These are phyloP conservation scores for Leccinum huronense DNA, from an alignment of 1,284 basidiomycete genomes.

Conservation along the genomic window DNA sequence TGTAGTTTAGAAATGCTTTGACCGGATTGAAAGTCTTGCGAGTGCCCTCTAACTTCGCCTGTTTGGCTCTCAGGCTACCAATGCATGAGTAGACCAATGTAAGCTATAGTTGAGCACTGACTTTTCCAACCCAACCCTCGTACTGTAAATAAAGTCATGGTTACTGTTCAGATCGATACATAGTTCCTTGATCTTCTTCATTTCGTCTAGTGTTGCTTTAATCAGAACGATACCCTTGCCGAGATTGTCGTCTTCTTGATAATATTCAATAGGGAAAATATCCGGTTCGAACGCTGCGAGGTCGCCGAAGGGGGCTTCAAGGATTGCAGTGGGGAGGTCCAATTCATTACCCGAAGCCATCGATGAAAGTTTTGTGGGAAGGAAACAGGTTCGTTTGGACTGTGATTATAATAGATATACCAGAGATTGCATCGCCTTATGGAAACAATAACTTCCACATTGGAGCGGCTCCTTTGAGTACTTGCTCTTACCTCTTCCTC, in stretches of 20 bases:
- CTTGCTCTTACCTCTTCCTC: too few species aligned
- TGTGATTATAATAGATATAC: too few species aligned
- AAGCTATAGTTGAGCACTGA: background rate
- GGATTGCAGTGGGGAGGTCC: too few species aligned
- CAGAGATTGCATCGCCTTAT: conserved; percentile 8
- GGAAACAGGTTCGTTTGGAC: too few species aligned
- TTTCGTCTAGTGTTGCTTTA: conserved; percentile 15
- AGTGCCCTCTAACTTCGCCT: background rate
- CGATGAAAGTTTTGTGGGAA: too few species aligned
- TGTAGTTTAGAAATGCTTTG: conserved; percentile 12
- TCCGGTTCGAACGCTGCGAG: conserved; percentile 3
- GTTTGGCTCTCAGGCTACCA: background rate
- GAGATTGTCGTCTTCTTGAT: background rate
- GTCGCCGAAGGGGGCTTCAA: too few species aligned
- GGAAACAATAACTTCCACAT: too few species aligned
- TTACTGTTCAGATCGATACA: conserved; percentile 7
- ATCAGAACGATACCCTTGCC: conserved; percentile 16
- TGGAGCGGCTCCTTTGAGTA: too few species aligned
- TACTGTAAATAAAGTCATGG: background rate
- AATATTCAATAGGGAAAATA: conserved; percentile 16
- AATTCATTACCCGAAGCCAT: too few species aligned
- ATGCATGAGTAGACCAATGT: background rate
- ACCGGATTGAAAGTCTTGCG: conserved; percentile 16
- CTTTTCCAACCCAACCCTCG: conserved; percentile 8
- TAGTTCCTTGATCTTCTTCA: conserved; percentile 5